A percentile compares a stretch with the other conserved stretches of the same genome.
Evolutionary conservation across 177 flowering plant species (phyloP).

Genomic region (Vitis hybrid): DNA sequence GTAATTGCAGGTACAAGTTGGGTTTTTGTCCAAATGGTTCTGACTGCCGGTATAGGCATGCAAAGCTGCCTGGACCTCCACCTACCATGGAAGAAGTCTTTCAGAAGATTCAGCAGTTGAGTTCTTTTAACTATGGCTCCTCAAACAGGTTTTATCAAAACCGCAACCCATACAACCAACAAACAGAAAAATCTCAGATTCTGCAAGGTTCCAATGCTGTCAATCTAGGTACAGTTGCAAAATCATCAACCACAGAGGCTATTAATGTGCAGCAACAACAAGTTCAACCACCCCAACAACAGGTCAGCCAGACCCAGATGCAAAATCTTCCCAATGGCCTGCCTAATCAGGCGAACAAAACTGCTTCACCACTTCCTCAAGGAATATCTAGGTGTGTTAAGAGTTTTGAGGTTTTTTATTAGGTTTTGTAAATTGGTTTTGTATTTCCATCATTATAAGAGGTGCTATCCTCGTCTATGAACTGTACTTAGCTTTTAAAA

Average conservation of each 20-base stretch:
- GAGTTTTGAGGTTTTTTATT: slow-evolving; percentile 57
- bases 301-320: slow-evolving; percentile 52
- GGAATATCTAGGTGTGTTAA: slow-evolving; percentile 98
- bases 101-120: slow-evolving; percentile 90
- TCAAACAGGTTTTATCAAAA: slow-evolving; percentile 76
- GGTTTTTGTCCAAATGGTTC: slow-evolving; percentile 99
- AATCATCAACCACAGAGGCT: slow-evolving; percentile 53
- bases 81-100: slow-evolving; percentile 95
- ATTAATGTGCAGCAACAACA: slow-evolving; percentile 54
- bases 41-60: slow-evolving; percentile 98
- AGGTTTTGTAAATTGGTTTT: slow-evolving; percentile 38
- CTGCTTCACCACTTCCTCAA: slow-evolving; percentile 73
- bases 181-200: slow-evolving; percentile 62
- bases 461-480: slow-evolving; percentile 10
- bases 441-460: slow-evolving; percentile 29
- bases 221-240: slow-evolving; percentile 50
- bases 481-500: slow-evolving; percentile 38
- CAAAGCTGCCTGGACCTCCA: slow-evolving; percentile 94
- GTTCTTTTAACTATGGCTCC: slow-evolving; percentile 58
- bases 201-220: slow-evolving; percentile 44
- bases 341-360: slow-evolving; percentile 63
- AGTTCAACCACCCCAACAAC: slow-evolving; percentile 61
- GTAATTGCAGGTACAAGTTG: slow-evolving; percentile 82
- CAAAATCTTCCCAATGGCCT: slow-evolving; percentile 55
- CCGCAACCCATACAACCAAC: slow-evolving; percentile 56